Evolutionary conservation across 2,329 filamentous ascomycete species (phyloP).

Genomic region (Clarireedia sp.): DNA sequence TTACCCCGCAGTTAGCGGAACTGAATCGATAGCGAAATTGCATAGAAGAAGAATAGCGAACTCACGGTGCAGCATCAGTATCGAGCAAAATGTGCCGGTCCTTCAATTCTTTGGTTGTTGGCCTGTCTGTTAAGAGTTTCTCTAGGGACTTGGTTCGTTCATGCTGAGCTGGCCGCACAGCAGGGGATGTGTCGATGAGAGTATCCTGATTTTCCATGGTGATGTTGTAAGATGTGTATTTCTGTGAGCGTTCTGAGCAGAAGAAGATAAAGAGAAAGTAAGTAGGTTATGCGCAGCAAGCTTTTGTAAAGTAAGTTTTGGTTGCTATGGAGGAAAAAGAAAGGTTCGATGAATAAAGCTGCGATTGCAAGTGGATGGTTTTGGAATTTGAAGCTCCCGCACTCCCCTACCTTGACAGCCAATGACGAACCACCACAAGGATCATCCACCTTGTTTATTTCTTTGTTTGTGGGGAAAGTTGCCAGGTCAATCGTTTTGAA

Average conservation of each 20-base stretch:
- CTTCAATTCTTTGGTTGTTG: conserved; percentile 57
- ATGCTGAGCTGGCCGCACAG: conserved; percentile 40
- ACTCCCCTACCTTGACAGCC: too few species aligned
- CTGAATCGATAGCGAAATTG: background rate
- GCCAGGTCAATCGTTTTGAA: background rate
- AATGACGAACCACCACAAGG: too few species aligned
- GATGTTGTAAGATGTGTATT: background rate
- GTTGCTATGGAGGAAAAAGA: too few species aligned
- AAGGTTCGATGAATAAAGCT: too few species aligned
- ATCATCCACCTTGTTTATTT: background rate
- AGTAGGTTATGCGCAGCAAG: too few species aligned
- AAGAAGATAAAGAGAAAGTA: too few species aligned
- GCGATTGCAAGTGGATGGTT: too few species aligned
- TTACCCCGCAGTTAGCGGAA: conserved; percentile 21
- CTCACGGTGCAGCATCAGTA: conserved; percentile 59
- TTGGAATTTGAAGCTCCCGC: too few species aligned
- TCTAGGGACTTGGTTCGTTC: conserved; percentile 62
- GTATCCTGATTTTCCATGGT: conserved; percentile 17
- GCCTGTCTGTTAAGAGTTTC: conserved; percentile 63
- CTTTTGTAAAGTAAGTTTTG: too few species aligned
- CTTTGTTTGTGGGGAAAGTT: background rate
- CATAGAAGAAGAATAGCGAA: conserved; percentile 5
- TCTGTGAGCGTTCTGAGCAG: too few species aligned
- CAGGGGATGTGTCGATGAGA: conserved; percentile 38
- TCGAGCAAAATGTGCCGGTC: conserved; percentile 60